Conservation (phyloP, 768 basidiomycete genomes). For the Panellus pusillus region DNA sequence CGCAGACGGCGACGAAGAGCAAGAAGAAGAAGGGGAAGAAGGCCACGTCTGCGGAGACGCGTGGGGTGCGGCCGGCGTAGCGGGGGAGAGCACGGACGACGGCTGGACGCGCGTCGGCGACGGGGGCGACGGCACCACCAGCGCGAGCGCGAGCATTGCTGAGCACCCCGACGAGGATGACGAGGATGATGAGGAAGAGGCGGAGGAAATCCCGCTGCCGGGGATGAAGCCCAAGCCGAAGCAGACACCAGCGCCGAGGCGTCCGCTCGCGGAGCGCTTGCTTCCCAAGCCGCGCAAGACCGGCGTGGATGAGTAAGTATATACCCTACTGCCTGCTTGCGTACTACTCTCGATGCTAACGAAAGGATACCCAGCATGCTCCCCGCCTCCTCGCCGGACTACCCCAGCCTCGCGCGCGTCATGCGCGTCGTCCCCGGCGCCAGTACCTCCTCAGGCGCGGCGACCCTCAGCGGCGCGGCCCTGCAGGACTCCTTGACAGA, state of each 20-base stretch:
- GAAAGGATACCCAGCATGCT: constrained; percentile 51
- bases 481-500: too few relatives aligned
- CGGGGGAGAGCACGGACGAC: constrained; percentile 15
- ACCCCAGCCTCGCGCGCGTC: constrained; percentile 58
- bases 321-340: constrained; percentile 6
- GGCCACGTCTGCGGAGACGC: constrained; percentile 17
- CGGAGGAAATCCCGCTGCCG: constrained; percentile 19
- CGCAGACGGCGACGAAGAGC: not conserved
- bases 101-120: constrained; percentile 22
- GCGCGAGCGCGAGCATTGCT: not conserved
- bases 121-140: not conserved
- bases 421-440: constrained; percentile 59
- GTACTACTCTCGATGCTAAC: constrained; percentile 1
- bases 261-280: constrained; percentile 61
- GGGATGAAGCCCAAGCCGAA: constrained; percentile 22
- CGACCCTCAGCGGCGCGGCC: too few relatives aligned
- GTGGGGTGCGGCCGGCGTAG: constrained; percentile 16
- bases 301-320: constrained; percentile 68
- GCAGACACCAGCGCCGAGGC: constrained; percentile 38
- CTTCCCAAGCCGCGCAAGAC: constrained; percentile 68
- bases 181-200: constrained; percentile 18
- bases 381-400: constrained; percentile 47
- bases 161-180: constrained; percentile 25
- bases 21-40: constrained; percentile 32
- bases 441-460: not conserved